Evolutionary conservation across 768 basidiomycete genomes (phyloP).

Genomic region (Termitomyces sp.): DNA sequence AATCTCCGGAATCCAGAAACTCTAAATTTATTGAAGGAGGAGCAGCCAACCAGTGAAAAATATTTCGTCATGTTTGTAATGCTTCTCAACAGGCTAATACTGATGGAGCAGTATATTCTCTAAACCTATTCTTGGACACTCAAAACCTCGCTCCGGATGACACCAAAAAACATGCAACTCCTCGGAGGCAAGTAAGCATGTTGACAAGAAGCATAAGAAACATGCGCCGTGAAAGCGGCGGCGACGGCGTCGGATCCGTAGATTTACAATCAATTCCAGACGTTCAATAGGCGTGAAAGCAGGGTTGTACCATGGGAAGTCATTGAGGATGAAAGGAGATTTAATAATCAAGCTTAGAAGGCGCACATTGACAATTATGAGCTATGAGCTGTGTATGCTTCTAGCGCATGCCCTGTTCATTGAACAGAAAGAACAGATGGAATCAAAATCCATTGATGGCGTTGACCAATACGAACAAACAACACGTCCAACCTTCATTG

Average conservation of each 20-base stretch:
- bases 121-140: not conserved
- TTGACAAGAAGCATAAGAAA: constrained; percentile 3
- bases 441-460: not conserved
- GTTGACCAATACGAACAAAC: constrained; percentile 6
- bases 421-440: not conserved
- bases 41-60: not conserved
- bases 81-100: not conserved
- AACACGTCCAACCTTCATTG: constrained; percentile 8
- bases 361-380: not conserved
- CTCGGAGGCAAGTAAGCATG: not conserved
- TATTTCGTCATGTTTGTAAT: no score
- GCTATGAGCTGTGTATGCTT: not conserved
- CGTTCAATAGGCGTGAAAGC: not conserved
- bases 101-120: not conserved
- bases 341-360: not conserved
- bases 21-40: not conserved
- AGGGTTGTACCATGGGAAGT: not conserved
- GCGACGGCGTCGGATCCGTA: constrained; percentile 6
- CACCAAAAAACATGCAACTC: not conserved
- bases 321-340: not conserved
- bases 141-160: not conserved
- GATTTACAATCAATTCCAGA: not conserved
- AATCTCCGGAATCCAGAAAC: not conserved
- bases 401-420: constrained; percentile 10
- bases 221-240: constrained; percentile 1